Evolutionary conservation across 2,329 filamentous ascomycete genomes (phyloP), one percentile per base, ranked within the genome.

Genomic region (Aspergillus quadricinctus): DNA sequence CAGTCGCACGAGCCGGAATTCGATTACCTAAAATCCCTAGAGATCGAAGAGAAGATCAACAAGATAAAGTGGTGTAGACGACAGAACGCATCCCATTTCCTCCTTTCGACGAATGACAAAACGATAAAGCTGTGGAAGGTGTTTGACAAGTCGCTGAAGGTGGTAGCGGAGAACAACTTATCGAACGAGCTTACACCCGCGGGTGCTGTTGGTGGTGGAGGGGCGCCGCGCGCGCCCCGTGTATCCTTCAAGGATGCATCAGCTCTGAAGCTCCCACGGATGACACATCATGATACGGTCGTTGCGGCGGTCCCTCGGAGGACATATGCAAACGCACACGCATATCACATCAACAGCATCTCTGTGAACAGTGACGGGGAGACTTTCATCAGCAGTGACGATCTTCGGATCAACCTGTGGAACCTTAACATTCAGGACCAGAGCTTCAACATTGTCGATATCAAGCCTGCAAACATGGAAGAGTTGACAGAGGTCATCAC

Each of bases 31-130:
- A 99, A 99, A 79, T 99, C 94, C 35, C 84, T 99, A 67, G 94
- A 99, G 78, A 99, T 99, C 72, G 94, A 99, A 83, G 94, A 99
- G 78, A 99, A 99, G 81, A 99, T 99, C 83, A 99, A 99, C 84
- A 99, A 99, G 83, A 99, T 99, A 80, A 99, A 97, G 78, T 99
- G 94, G 94, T 99, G 94, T 77, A 88, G 89, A 72, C 88, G 94
- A 77, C 93, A 97, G 78, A 99, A 99, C 81, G 90, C 93, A 60
- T 97, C 94, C 55, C 94, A 99, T 79, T 99, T 96, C 76, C 86
- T 99, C 52, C 85, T 99, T 56, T 97, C 94, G 46, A 99, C 94
- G 67, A 99, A 99, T 74, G 94, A 99, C 81, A 99, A 99, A 82
- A 99, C 94, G 45, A 99, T 99, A 83, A 99, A 99, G 81, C 82